A percentile compares a stretch with the other conserved stretches of the same genome.
phyloP scores from a whole-genome alignment of 345 rosid genomes.

The Conringia planisiliqua region DNA sequence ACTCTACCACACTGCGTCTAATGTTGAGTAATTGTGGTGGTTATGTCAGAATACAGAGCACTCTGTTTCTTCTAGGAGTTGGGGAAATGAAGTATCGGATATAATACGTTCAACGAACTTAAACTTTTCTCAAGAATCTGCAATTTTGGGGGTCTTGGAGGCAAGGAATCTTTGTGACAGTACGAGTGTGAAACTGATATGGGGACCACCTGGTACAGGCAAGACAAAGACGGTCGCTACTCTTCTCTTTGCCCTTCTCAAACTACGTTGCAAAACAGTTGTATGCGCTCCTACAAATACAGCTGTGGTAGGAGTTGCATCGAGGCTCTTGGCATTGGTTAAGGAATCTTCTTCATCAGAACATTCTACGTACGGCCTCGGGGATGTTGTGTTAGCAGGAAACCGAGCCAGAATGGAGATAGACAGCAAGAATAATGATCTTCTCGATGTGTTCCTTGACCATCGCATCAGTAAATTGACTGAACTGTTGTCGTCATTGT shows the following conservation, averaged over 20 bases:
- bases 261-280: slow-evolving; percentile 32
- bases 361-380: slow-evolving; percentile 26
- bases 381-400: slow-evolving; percentile 38
- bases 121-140: slow-evolving; percentile 39
- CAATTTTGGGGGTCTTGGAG: slow-evolving; percentile 21
- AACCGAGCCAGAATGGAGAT: slow-evolving; percentile 31
- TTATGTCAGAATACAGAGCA: slow-evolving; percentile 20
- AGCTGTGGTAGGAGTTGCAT: slow-evolving; percentile 36
- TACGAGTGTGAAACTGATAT: slow-evolving; percentile 35
- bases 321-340: slow-evolving; percentile 21
- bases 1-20: no score
- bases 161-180: neutral
- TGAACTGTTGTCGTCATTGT: neutral
- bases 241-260: slow-evolving; percentile 33
- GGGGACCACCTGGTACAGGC: slow-evolving; percentile 60
- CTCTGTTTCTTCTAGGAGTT: neutral
- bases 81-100: neutral
- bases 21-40: neutral
- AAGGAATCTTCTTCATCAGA: neutral
- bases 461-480: slow-evolving; percentile 25
- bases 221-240: slow-evolving; percentile 42
- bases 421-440: slow-evolving; percentile 6
- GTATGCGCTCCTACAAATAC: slow-evolving; percentile 52
- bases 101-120: slow-evolving; percentile 32
- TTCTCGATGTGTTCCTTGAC: slow-evolving; percentile 38